These are phyloP conservation scores for Penicillium rolfsii DNA, from an alignment of 2,329 filamentous ascomycete genomes.

Conservation along the genomic window DNA sequence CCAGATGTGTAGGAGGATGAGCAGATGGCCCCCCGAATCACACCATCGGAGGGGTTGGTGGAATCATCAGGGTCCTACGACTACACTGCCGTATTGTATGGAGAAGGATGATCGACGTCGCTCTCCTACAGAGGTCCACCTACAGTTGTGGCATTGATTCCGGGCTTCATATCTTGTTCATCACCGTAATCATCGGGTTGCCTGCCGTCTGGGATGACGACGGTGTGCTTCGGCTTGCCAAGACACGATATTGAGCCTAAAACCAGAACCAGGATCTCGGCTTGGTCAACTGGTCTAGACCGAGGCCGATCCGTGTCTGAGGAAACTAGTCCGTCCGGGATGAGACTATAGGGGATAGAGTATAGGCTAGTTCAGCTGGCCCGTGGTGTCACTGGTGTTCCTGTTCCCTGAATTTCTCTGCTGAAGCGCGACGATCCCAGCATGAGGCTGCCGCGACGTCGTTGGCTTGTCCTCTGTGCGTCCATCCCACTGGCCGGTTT, in stretches of 20 bases:
- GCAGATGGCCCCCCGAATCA: neutral
- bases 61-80: neutral
- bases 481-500: neutral
- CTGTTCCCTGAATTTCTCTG: neutral
- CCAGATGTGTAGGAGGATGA: neutral
- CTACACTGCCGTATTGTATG: neutral
- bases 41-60: neutral
- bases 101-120: neutral
- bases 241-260: neutral
- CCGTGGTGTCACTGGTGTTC: neutral
- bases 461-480: neutral
- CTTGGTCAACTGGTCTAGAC: neutral
- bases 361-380: neutral
- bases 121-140: neutral
- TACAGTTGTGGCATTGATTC: no score
- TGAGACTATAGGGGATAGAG: neutral
- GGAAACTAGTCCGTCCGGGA: neutral
- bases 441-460: neutral
- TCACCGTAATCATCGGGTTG: no score
- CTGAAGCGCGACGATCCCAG: neutral
- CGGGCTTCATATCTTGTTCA: no score
- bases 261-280: neutral
- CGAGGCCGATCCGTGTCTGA: neutral
- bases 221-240: neutral
- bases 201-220: neutral